These are phyloP conservation scores for Blastobotrys mokoenaii DNA, from an alignment of 805 yeast species.

Conservation along the genomic window DNA sequence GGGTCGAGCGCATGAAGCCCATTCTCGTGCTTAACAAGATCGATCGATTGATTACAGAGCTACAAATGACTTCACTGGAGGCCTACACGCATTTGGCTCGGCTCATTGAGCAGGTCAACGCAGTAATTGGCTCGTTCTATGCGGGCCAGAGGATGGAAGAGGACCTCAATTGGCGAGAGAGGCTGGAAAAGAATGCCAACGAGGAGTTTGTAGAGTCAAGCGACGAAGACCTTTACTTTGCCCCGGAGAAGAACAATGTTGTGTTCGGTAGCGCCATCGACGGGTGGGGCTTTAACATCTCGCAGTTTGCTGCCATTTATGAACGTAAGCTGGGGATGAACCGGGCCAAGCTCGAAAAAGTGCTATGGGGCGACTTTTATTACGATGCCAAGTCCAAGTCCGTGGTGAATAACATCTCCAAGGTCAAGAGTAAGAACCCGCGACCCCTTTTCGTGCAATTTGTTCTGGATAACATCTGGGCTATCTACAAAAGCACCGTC, in stretches of 20 bases:
- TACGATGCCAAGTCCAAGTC: conserved; percentile 85
- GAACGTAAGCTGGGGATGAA: conserved; percentile 80
- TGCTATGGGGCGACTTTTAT: conserved; percentile 93
- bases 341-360: conserved; percentile 66
- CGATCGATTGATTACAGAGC: conserved; percentile 75
- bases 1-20: conserved; percentile 88
- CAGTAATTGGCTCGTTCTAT: conserved; percentile 85
- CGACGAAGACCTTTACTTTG: conserved; percentile 76
- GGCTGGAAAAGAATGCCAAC: conserved; percentile 33
- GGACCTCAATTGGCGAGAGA: conserved; percentile 50
- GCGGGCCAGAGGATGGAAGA: conserved; percentile 91
- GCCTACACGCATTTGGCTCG: conserved; percentile 75
- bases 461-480: conserved; percentile 87
- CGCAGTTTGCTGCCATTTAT: conserved; percentile 81
- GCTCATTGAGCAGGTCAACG: conserved; percentile 86
- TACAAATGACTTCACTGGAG: conserved; percentile 73
- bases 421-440: conserved; percentile 49
- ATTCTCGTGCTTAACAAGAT: conserved; percentile 83
- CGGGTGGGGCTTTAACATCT: conserved; percentile 95
- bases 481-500: conserved; percentile 66
- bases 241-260: conserved; percentile 83
- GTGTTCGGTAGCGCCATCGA: conserved; percentile 87
- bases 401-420: conserved; percentile 50
- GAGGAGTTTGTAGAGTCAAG: conserved; percentile 58
- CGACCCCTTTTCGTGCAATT: conserved; percentile 84